Evolutionary conservation across 768 basidiomycete genomes (phyloP).

Genomic region (Terana coerulea): DNA sequence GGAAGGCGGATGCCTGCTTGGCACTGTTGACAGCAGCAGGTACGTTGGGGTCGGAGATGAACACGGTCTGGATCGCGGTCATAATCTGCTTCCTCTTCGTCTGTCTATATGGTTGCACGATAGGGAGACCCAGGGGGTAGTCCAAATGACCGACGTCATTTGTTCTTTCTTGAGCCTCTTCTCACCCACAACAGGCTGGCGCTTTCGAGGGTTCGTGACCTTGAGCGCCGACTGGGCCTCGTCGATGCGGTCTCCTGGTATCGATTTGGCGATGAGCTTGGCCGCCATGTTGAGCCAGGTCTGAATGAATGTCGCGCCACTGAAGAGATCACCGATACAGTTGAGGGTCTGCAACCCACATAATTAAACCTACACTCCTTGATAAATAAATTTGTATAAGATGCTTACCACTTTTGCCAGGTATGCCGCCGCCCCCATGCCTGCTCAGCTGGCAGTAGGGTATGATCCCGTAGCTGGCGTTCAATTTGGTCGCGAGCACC

Average conservation of each 20-base stretch:
- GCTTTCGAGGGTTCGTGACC: background rate
- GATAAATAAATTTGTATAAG: background rate
- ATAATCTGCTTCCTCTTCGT: conserved; percentile 74
- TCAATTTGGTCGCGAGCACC: conserved; percentile 96
- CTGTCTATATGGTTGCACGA: conserved; percentile 95
- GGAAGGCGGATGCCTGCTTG: conserved; percentile 96
- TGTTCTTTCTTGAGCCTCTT: conserved; percentile 66
- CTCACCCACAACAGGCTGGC: background rate
- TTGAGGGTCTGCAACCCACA: conserved; percentile 57
- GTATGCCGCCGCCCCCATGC: conserved; percentile 75
- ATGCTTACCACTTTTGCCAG: conserved; percentile 65
- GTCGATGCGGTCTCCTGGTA: conserved; percentile 65
- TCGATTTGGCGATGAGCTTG: conserved; percentile 80
- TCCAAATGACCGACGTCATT: conserved; percentile 97
- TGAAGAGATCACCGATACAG: conserved; percentile 90
- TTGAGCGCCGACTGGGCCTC: conserved; percentile 33
- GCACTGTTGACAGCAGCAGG: conserved; percentile 75
- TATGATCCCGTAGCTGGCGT: conserved; percentile 75
- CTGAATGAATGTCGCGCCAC: conserved; percentile 89
- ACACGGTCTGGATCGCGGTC: conserved; percentile 84
- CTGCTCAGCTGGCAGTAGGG: conserved; percentile 60
- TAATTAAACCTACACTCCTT: background rate
- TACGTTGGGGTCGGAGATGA: conserved; percentile 80
- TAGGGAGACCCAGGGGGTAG: conserved; percentile 93
- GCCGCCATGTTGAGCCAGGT: conserved; percentile 85